phyloP scores from a whole-genome alignment of 352 stramenopile species.

The Globisporangium yorkense region DNA sequence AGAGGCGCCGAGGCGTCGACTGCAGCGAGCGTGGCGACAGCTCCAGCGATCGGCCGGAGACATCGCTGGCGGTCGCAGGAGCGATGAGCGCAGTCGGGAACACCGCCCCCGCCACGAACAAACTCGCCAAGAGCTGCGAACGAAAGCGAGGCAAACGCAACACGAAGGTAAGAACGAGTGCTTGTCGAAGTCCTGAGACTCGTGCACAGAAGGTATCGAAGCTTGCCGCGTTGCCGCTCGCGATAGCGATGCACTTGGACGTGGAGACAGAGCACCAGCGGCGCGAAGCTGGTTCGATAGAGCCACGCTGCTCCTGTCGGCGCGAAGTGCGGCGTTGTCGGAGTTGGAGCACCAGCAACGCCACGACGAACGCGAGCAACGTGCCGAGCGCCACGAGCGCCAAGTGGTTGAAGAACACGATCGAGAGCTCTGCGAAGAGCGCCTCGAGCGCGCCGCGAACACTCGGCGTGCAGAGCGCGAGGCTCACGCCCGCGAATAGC shows the following conservation, averaged over 20 bases:
- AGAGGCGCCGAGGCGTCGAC: conserved; percentile 1
- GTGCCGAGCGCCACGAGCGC: conserved; percentile 26
- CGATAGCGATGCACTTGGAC: conserved; percentile 1
- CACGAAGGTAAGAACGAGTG: background rate
- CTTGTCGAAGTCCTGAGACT: background rate
- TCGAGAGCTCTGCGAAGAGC: conserved; percentile 54
- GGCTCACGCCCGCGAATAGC: conserved; percentile 44
- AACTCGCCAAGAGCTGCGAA: conserved; percentile 26
- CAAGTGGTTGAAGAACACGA: conserved; percentile 63
- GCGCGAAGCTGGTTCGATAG: background rate
- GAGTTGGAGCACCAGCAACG: conserved; percentile 22
- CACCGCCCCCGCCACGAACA: conserved; percentile 32
- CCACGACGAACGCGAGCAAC: conserved; percentile 9
- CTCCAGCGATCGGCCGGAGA: background rate
- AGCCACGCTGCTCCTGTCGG: background rate
- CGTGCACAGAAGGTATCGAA: background rate
- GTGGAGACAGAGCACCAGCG: background rate
- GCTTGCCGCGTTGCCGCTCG: conserved; percentile 3
- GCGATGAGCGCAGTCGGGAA: conserved; percentile 21
- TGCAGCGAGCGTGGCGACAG: background rate
- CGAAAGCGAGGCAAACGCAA: background rate
- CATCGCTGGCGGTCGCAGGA: background rate
- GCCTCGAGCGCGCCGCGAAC: conserved; percentile 49
- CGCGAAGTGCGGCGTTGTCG: conserved; percentile 2
- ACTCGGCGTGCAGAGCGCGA: conserved; percentile 46